Percentiles rank a stretch among this genome's conserved stretches.
Evolutionary conservation across 805 yeast species (phyloP).

Genomic region (Danielozyma ontarioensis): DNA sequence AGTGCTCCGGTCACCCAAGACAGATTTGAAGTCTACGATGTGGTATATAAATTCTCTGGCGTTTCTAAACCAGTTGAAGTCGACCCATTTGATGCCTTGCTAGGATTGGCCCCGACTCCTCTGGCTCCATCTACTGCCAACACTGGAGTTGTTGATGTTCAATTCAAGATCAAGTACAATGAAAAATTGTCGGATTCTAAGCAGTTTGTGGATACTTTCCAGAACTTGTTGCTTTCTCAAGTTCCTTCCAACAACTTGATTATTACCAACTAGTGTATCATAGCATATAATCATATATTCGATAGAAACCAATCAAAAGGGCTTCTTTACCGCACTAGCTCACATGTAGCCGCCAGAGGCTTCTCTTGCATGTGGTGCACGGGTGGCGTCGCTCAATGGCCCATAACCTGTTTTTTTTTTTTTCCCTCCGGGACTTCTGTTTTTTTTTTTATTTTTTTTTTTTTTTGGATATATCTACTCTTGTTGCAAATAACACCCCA

Average conservation of each 20-base stretch:
- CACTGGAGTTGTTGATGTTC: constrained; percentile 19
- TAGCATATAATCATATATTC: not conserved
- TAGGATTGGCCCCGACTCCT: constrained; percentile 17
- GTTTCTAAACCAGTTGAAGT: constrained; percentile 2
- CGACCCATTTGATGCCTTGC: constrained; percentile 28
- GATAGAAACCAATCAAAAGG: too few species aligned
- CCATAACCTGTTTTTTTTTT: not conserved
- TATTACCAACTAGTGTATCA: constrained; percentile 4
- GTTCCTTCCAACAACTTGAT: constrained; percentile 21
- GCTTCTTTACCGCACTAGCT: too few species aligned
- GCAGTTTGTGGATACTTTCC: constrained; percentile 30
- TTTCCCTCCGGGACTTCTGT: not conserved
- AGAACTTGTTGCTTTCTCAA: constrained; percentile 27
- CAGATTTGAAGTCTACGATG: constrained; percentile 30
- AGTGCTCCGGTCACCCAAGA: constrained; percentile 29
- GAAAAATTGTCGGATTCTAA: constrained; percentile 29
- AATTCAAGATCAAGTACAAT: constrained; percentile 29
- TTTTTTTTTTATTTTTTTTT: too few species aligned
- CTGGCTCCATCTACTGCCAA: constrained; percentile 4
- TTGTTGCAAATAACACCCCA: not conserved
- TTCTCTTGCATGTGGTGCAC: not conserved
- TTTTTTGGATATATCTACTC: too few species aligned
- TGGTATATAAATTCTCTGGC: constrained; percentile 20
- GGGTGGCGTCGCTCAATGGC: too few species aligned
- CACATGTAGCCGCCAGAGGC: too few species aligned